Conservation (phyloP, 495 filamentous ascomycete species). For the Aspergillus affinis region DNA sequence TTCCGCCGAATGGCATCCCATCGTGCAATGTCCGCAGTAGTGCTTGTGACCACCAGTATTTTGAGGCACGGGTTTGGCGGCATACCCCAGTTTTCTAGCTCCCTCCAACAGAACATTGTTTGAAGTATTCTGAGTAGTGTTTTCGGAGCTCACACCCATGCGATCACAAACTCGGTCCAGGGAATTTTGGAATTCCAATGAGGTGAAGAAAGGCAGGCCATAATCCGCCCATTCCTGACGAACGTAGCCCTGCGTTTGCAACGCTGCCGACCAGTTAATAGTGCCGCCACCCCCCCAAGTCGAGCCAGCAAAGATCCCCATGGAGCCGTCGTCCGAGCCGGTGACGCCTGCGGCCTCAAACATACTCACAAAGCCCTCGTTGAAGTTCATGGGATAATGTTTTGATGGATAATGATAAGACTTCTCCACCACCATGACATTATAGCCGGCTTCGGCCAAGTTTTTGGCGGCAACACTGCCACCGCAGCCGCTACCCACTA, state of each 20-base stretch:
- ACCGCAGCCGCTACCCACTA: slow-evolving; percentile 86
- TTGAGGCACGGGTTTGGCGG: slow-evolving; percentile 69
- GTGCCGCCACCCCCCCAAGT: slow-evolving; percentile 87
- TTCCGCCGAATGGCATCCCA: slow-evolving; percentile 69
- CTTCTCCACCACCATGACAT: slow-evolving; percentile 82
- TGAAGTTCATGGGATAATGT: slow-evolving; percentile 69
- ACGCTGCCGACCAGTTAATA: slow-evolving; percentile 82
- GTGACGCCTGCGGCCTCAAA: slow-evolving; percentile 59
- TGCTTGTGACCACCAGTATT: slow-evolving; percentile 71
- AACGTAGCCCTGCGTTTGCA: slow-evolving; percentile 80
- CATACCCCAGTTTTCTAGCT: slow-evolving; percentile 70
- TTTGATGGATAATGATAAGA: slow-evolving; percentile 69
- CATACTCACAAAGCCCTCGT: slow-evolving; percentile 56
- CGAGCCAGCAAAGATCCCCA: slow-evolving; percentile 64
- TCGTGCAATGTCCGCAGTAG: slow-evolving; percentile 74
- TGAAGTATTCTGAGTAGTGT: slow-evolving; percentile 66
- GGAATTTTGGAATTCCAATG: slow-evolving; percentile 69
- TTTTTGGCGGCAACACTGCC: slow-evolving; percentile 82
- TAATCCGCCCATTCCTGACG: slow-evolving; percentile 76
- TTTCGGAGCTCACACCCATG: slow-evolving; percentile 74
- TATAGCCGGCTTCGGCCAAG: slow-evolving; percentile 69
- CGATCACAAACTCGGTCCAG: slow-evolving; percentile 70
- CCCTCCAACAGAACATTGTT: slow-evolving; percentile 74
- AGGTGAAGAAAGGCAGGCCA: slow-evolving; percentile 76
- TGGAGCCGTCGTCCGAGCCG: slow-evolving; percentile 61